Percentiles rank a stretch among this genome's conserved stretches.
phyloP scores from a whole-genome alignment of 768 basidiomycete species.

The Asterophora parasitica region DNA sequence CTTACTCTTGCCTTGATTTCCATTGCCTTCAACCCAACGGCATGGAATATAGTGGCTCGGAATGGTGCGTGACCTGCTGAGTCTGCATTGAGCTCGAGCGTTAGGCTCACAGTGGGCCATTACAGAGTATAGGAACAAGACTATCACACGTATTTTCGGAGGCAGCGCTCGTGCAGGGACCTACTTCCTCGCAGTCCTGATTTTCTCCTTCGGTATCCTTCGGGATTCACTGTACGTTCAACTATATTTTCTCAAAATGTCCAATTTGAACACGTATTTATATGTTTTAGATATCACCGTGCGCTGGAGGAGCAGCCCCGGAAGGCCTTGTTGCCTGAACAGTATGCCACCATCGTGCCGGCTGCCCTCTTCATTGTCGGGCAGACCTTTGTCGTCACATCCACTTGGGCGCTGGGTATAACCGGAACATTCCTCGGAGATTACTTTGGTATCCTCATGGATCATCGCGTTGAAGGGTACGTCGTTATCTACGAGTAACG shows the following conservation, averaged over 20 bases:
- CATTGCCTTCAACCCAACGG: conserved; percentile 87
- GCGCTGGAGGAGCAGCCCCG: conserved; percentile 78
- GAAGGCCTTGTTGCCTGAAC: conserved; percentile 58
- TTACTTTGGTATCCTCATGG: conserved; percentile 86
- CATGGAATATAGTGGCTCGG: conserved; percentile 93
- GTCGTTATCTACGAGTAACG: conserved; percentile 11
- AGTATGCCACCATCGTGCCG: conserved; percentile 57
- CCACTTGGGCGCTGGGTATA: conserved; percentile 86
- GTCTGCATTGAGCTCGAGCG: too few species aligned
- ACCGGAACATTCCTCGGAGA: conserved; percentile 91
- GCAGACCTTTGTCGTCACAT: conserved; percentile 81
- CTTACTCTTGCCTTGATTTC: conserved; percentile 60
- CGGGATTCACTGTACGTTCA: conserved; percentile 77
- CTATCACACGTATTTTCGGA: conserved; percentile 78
- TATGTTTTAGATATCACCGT: conserved; percentile 55
- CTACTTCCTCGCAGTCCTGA: conserved; percentile 81
- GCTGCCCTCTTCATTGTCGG: conserved; percentile 61
- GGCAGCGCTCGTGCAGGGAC: conserved; percentile 73
- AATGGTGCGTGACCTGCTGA: conserved; percentile 56
- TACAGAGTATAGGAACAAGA: conserved; percentile 71
- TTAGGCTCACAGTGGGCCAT: not conserved
- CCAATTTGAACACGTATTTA: not conserved
- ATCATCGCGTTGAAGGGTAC: conserved; percentile 78
- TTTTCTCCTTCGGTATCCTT: conserved; percentile 81
- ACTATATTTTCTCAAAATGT: not conserved